Base-by-base conservation (phyloP, 2,329 filamentous ascomycete species). In the Sarocladium oryzae region DNA sequence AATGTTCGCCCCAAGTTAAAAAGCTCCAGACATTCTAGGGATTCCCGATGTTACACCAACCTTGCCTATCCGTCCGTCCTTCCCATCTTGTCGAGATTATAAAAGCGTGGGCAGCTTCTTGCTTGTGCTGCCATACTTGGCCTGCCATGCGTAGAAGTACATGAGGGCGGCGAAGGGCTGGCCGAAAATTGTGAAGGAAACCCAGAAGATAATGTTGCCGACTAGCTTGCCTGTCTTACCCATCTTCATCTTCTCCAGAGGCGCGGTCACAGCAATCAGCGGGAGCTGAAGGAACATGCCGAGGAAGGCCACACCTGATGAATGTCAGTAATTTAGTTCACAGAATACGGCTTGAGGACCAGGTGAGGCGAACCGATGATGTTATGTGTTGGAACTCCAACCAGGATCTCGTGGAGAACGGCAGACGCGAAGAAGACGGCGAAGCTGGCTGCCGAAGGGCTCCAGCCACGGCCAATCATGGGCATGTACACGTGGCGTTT, bases 121-220 rank as follows among this genome's bases (percentile, higher is more conserved):
- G 57, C 79, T 88, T 20, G 91, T 85, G 60, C 85, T 90, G 11
- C 93, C 93, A 65, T 96, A 96, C 72, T 97, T 97, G 51, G 89
- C 89, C 70, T 97, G 92, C 92, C 93, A 99, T 1, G 91, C 91
- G 65, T 97, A 97, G 67, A 96, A 99, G 67, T 99, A 99, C 65
- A 95, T 76, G 54, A 99, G 72, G 1, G 89, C 91, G 1, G 89
- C 93, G 59, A 97, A 80, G 0, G 93, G 93, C 73, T 99, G 93
- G 3, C 93, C 93, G 11, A 99, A 86, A 2, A 97, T 81, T 57
- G 92, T 96, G 64, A 99, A 99, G 11, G 88, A 92, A 18, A 96
- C 77, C 93, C 93, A 97, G 68, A 99, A 99, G 53, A 95, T 91
- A 62, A 85, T 84, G 66, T 99, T 99, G 2, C 93, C 93, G 24